phyloP scores from a whole-genome alignment of 306 rosid genomes.

The Oxytropis ochrocephala region DNA sequence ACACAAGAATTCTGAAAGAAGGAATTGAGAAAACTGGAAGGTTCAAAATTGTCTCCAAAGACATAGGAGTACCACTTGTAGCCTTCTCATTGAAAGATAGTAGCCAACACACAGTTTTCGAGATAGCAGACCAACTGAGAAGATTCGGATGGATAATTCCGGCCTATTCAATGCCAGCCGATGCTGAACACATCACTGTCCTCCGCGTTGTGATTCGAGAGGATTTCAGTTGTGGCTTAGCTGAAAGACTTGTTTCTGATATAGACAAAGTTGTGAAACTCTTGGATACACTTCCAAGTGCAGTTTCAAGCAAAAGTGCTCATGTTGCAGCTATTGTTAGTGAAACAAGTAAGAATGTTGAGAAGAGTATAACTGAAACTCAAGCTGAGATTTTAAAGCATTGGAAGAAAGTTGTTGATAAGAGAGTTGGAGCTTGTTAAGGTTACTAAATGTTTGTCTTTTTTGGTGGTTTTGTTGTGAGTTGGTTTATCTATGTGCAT shows the following conservation, averaged over 20 bases:
- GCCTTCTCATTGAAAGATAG: conserved; percentile 80
- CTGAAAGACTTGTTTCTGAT: conserved; percentile 68
- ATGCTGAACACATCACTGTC: conserved; percentile 60
- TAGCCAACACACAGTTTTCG: conserved; percentile 63
- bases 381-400: conserved; percentile 24
- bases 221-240: conserved; percentile 74
- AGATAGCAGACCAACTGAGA: conserved; percentile 59
- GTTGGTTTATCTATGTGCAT: neutral
- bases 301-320: conserved; percentile 22
- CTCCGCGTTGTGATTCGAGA: conserved; percentile 86
- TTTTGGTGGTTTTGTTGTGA: neutral
- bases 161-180: conserved; percentile 78
- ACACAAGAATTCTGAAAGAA: conserved; percentile 46
- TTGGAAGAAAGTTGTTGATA: conserved; percentile 56
- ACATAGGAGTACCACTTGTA: conserved; percentile 72
- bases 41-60: conserved; percentile 69
- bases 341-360: conserved; percentile 30
- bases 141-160: conserved; percentile 86
- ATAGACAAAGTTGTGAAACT: conserved; percentile 52
- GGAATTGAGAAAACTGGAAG: conserved; percentile 55
- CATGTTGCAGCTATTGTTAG: conserved; percentile 36
- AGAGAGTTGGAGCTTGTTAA: conserved; percentile 67
- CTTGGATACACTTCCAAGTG: conserved; percentile 40
- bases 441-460: neutral
- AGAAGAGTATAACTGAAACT: conserved; percentile 39